These are phyloP conservation scores for Lecanicillium sp. DNA, from an alignment of 2,329 filamentous ascomycete species.

Conservation along the genomic window DNA sequence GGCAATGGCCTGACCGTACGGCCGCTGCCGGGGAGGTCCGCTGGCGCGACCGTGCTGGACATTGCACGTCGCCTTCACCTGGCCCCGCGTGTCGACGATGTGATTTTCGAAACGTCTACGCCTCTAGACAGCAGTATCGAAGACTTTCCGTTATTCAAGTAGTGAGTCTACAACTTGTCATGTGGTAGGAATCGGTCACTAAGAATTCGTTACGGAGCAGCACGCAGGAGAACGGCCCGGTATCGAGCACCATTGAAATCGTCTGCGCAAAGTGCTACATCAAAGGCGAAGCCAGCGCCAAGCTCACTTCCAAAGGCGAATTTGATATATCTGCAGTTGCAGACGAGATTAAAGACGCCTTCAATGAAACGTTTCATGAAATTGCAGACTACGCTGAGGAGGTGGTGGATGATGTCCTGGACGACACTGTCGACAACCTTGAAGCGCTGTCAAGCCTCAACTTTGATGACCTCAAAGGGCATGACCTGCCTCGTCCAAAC, in stretches of 20 bases:
- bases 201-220: not conserved
- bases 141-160: conserved; percentile 2
- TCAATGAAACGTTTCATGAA: conserved; percentile 1
- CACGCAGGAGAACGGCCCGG: not conserved
- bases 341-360: conserved; percentile 16
- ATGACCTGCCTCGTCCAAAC: conserved; percentile 25
- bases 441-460: too few relatives aligned
- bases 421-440: conserved; percentile 18
- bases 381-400: conserved; percentile 4
- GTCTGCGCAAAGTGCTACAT: conserved; percentile 43
- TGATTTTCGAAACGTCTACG: not conserved
- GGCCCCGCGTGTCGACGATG: not conserved
- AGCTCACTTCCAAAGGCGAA: conserved; percentile 30
- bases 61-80: conserved; percentile 1
- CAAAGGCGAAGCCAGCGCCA: conserved; percentile 34
- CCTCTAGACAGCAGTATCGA: not conserved
- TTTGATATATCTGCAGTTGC: conserved; percentile 29
- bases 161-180: too few relatives aligned
- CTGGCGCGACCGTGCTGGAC: not conserved
- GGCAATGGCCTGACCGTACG: not conserved
- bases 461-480: conserved; percentile 18
- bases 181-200: too few relatives aligned
- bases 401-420: conserved; percentile 16
- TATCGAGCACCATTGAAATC: conserved; percentile 26
- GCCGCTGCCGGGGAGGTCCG: not conserved